These are phyloP conservation scores for Lumnitzera littorea DNA, from an alignment of 345 rosid species.

Conservation along the genomic window DNA sequence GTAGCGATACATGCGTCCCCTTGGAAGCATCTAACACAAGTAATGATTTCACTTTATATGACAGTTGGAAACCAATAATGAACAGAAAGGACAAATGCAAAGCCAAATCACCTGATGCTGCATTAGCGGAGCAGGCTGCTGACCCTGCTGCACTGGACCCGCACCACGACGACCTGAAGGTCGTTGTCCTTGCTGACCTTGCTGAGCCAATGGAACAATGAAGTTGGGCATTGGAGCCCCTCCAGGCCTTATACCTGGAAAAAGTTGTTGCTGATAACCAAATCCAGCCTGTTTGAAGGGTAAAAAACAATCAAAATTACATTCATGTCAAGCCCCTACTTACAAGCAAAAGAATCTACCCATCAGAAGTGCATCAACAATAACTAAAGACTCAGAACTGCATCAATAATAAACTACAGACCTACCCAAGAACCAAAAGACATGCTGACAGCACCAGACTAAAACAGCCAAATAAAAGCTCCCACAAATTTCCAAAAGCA, in stretches of 20 bases:
- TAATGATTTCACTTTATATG: background rate
- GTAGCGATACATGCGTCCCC: slow-evolving; percentile 62
- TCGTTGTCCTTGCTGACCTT: slow-evolving; percentile 59
- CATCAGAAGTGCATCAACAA: too few relatives aligned
- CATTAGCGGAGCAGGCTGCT: slow-evolving; percentile 55
- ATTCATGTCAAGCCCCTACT: too few relatives aligned
- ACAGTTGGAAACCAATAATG: too few relatives aligned
- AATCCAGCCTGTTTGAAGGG: slow-evolving; percentile 41
- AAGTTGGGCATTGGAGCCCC: slow-evolving; percentile 61
- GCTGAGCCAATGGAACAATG: slow-evolving; percentile 59
- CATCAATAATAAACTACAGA: too few relatives aligned
- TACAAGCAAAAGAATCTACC: too few relatives aligned
- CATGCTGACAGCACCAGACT: too few relatives aligned
- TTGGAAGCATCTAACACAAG: slow-evolving; percentile 49
- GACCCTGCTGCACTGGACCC: slow-evolving; percentile 49
- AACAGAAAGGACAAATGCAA: too few relatives aligned
- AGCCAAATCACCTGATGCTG: slow-evolving; percentile 42
- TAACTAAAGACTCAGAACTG: too few relatives aligned
- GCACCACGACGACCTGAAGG: slow-evolving; percentile 54
- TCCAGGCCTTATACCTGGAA: slow-evolving; percentile 79
- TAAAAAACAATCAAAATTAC: too few relatives aligned
- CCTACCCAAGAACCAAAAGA: too few relatives aligned
- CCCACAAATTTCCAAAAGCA: too few relatives aligned
- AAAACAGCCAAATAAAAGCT: too few relatives aligned
- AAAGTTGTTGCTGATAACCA: slow-evolving; percentile 81